Evolutionary conservation across 371 early-diverging fungal species (phyloP).

Genomic region (Apophysomyces ossiformis): DNA sequence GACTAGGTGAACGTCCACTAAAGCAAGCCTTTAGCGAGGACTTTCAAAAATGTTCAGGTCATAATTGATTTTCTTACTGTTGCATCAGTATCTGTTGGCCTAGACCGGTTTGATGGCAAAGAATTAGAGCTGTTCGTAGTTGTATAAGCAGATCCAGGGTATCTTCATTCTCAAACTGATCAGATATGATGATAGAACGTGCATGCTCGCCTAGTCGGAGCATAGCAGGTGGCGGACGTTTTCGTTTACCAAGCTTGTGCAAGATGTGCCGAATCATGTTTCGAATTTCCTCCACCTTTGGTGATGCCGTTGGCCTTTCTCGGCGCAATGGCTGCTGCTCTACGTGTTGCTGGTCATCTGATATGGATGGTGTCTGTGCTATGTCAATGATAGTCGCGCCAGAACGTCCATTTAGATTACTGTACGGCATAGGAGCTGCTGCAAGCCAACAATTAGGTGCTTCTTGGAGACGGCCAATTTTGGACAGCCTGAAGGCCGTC

Average conservation of each 20-base stretch:
- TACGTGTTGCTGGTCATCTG: neutral
- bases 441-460: neutral
- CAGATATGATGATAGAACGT: slow-evolving; percentile 17
- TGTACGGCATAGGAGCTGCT: slow-evolving; percentile 1
- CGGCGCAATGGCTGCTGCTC: neutral
- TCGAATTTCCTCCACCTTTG: slow-evolving; percentile 44
- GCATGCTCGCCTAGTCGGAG: slow-evolving; percentile 31
- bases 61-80: slow-evolving; percentile 22
- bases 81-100: slow-evolving; percentile 34
- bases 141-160: slow-evolving; percentile 45
- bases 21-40: neutral
- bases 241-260: slow-evolving; percentile 43
- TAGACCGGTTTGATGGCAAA: slow-evolving; percentile 33
- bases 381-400: slow-evolving; percentile 11
- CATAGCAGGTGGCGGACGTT: slow-evolving; percentile 42
- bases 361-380: slow-evolving; percentile 4
- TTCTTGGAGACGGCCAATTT: too few relatives aligned
- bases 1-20: slow-evolving; percentile 33
- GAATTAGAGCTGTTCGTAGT: slow-evolving; percentile 43
- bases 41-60: neutral
- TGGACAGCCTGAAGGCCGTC: too few relatives aligned
- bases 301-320: slow-evolving; percentile 24
- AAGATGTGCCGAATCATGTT: slow-evolving; percentile 49
- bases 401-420: slow-evolving; percentile 7
- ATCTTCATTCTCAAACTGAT: slow-evolving; percentile 51